Base-by-base conservation (phyloP, 352 stramenopile species). In the Phytophthora fragariae region DNA sequence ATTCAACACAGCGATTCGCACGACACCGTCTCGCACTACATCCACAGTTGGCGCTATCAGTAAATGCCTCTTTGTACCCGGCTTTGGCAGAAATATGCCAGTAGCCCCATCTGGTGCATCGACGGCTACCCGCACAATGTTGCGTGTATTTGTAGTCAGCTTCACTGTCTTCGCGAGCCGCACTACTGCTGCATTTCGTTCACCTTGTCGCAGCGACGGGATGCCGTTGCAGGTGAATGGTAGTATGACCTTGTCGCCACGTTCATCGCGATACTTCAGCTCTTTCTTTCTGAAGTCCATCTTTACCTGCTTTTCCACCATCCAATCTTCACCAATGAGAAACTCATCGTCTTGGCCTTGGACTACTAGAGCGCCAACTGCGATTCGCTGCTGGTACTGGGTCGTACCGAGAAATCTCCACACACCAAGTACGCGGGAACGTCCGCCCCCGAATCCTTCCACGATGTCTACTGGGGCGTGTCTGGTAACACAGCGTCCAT, bases 271-370 rank as follows among this genome's bases (percentile, higher is more conserved):
- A 12, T 57, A 27, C 24, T 27, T 27, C 24, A 27, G 24, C 24
- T 27, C 24, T 27, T 27, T 27, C 24, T 27, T 27, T 1, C 19
- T 19, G 31, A 68, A 73, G 35, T 73, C 46, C 10, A 68, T 73
- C n/a, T 68, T 63, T 3, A 35, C 39, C 21, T 68, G 57, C 1
- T 68, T n/a, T 0, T 24, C 5, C 1, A 70, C n/a, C 64, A 70
- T 64, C 50, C 50, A 72, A 41, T 62, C 65, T 19, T 72, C 65
- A 1, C 57, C 65, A 7, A 72, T 33, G 1, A 72, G 52, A 5
- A 72, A 44, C 29, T 67, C 50, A 14, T 59, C 37, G 2, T 10
- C 50, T 24, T 66, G 57, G 1, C 39, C 57, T 11, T 72, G 50
- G 3, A 67, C 65, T 11, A 72, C 1, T 6, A 72, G 12, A 0